A percentile compares a stretch with the other conserved stretches of the same genome.
Evolutionary conservation across 306 rosid genomes (phyloP).

Genomic region (Begonia fuchsioides): DNA sequence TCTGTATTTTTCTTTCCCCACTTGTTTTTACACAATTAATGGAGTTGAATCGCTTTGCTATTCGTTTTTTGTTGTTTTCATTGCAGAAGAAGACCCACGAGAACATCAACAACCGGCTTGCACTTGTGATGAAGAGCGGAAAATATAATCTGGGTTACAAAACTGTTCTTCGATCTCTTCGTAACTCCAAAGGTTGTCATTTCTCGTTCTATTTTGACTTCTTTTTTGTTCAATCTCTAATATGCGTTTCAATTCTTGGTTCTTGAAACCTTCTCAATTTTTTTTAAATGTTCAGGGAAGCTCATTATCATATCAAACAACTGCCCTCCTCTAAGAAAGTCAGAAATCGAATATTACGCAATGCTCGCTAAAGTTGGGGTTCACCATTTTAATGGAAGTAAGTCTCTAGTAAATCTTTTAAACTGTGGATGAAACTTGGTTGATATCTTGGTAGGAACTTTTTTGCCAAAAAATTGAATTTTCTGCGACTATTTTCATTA

Average conservation of each 20-base stretch:
- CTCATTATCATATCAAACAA: constrained; percentile 21
- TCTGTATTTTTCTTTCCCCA: no score
- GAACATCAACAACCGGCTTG: constrained; percentile 23
- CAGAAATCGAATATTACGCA: constrained; percentile 29
- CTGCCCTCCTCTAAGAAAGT: constrained; percentile 25
- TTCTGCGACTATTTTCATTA: no score
- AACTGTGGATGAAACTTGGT: no score
- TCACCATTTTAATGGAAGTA: constrained; percentile 32
- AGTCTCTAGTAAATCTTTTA: not conserved
- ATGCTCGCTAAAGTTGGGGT: constrained; percentile 32
- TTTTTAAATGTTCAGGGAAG: not conserved
- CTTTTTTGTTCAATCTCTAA: no score
- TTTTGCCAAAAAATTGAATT: no score
- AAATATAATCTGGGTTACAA: constrained; percentile 27
- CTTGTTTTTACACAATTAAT: no score
- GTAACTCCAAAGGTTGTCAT: constrained; percentile 20
- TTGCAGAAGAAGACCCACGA: constrained; percentile 18
- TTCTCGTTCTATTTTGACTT: constrained; percentile 1
- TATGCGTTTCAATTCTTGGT: no score
- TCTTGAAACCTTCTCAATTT: no score
- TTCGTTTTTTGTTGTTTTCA: not conserved
- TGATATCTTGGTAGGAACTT: no score
- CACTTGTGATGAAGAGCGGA: constrained; percentile 27
- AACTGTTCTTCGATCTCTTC: constrained; percentile 23
- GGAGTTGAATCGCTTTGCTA: no score